These are phyloP conservation scores for Phtheirospermum japonicum DNA, from an alignment of 257 asterid species.

Conservation along the genomic window DNA sequence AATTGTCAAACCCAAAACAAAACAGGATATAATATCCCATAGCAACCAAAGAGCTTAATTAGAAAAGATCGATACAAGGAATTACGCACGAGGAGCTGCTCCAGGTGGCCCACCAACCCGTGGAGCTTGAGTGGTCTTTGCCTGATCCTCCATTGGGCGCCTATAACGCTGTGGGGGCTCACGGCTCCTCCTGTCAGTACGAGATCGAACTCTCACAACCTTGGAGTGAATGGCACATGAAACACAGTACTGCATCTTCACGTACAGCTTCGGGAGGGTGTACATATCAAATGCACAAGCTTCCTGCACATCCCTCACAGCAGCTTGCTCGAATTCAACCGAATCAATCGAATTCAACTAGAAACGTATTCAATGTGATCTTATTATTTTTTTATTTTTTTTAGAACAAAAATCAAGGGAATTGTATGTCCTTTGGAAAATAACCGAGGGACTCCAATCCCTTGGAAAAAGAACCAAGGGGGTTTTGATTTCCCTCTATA, in stretches of 20 bases:
- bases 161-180: constrained; percentile 94
- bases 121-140: constrained; percentile 59
- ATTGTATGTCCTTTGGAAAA: no score
- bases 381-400: no score
- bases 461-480: no score
- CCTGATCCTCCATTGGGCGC: constrained; percentile 82
- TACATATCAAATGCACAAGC: constrained; percentile 61
- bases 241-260: constrained; percentile 88
- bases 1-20: constrained; percentile 22
- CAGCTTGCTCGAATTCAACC: constrained; percentile 78
- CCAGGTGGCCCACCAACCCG: constrained; percentile 58
- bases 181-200: constrained; percentile 82
- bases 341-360: no score
- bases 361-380: no score
- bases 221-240: constrained; percentile 88
- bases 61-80: constrained; percentile 5
- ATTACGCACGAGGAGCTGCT: constrained; percentile 41
- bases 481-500: no score
- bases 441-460: no score
- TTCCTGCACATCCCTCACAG: constrained; percentile 69
- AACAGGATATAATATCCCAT: no score
- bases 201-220: constrained; percentile 93
- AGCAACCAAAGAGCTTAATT: no score
- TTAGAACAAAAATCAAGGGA: no score
- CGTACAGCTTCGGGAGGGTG: constrained; percentile 68